A percentile compares a stretch with the other conserved stretches of the same genome.
These are phyloP conservation scores for Seiridium unicorne DNA, from an alignment of 2,329 filamentous ascomycete species.

Conservation along the genomic window DNA sequence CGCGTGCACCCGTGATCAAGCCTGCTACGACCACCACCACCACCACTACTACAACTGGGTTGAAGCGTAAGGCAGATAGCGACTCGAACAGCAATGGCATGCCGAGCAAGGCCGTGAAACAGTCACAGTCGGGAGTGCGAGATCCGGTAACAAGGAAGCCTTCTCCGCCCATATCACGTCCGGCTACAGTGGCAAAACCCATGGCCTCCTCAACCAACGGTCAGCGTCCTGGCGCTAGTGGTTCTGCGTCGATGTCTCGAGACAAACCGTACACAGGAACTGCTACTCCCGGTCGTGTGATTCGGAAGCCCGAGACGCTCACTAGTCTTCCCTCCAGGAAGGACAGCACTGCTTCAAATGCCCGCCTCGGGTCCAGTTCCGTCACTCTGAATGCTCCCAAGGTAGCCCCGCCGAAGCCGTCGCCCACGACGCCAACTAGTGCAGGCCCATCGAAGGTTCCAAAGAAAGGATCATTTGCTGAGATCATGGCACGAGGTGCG, in stretches of 20 bases:
- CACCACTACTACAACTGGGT: conserved; percentile 26
- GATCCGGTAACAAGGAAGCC: background rate
- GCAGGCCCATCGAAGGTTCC: conserved; percentile 41
- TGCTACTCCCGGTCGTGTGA: conserved; percentile 1
- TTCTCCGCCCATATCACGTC: background rate
- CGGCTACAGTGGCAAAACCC: background rate
- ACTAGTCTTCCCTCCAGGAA: conserved; percentile 13
- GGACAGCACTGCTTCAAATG: conserved; percentile 14
- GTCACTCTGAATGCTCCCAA: conserved; percentile 16
- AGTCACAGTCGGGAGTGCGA: conserved; percentile 4
- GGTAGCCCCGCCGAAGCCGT: conserved; percentile 21
- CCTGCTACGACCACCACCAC: conserved; percentile 8
- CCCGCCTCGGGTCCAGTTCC: conserved; percentile 20
- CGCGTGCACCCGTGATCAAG: background rate
- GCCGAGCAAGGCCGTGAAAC: conserved; percentile 19
- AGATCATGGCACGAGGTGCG: conserved; percentile 71
- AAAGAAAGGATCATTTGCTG: conserved; percentile 73
- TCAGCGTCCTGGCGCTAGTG: background rate
- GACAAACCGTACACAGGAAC: conserved; percentile 9
- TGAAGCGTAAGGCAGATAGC: conserved; percentile 59
- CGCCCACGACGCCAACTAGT: conserved; percentile 22
- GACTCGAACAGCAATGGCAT: conserved; percentile 29
- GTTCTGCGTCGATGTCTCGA: background rate
- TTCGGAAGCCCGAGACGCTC: conserved; percentile 6
- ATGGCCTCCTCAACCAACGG: background rate